Evolutionary conservation across 2,329 filamentous ascomycete genomes (phyloP).

Genomic region (Xylariales sp.): DNA sequence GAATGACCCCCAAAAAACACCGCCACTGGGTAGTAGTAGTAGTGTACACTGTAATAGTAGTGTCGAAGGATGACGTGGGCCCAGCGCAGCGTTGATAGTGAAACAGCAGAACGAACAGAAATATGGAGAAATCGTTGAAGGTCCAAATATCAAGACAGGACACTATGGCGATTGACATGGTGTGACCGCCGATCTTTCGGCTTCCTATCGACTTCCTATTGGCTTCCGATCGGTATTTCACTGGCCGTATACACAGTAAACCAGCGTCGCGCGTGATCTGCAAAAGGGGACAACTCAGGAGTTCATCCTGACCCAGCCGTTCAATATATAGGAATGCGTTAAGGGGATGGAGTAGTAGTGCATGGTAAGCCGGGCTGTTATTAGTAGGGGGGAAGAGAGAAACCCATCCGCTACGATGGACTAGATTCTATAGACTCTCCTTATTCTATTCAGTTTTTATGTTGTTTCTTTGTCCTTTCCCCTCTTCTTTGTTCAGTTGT

Average conservation of each 20-base stretch:
- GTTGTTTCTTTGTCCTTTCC: not conserved
- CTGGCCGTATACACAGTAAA: conserved; percentile 2
- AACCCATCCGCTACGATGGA: not conserved
- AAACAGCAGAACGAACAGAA: conserved; percentile 21
- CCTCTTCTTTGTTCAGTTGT: not conserved
- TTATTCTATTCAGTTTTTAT: not conserved
- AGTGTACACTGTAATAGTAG: not conserved
- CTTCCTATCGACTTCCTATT: not conserved
- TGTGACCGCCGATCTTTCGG: conserved; percentile 25
- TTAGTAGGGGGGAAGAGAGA: not conserved
- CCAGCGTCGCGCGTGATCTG: conserved; percentile 27
- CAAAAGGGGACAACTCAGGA: conserved; percentile 24
- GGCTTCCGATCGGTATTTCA: not conserved
- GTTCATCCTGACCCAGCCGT: conserved; percentile 2
- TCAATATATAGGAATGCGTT: not conserved
- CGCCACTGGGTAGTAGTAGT: not conserved
- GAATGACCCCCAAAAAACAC: conserved; percentile 5
- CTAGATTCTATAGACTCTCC: not conserved
- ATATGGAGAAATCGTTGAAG: conserved; percentile 13
- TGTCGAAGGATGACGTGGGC: conserved; percentile 22
- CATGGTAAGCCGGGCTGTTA: not conserved
- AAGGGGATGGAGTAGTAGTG: not conserved
- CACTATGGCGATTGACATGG: conserved; percentile 22
- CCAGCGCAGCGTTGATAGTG: conserved; percentile 10
- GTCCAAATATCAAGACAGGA: conserved; percentile 16